Conservation (phyloP, 225 moss, liverwort and hornwort genomes). For the Antitrichia curtipendula region DNA sequence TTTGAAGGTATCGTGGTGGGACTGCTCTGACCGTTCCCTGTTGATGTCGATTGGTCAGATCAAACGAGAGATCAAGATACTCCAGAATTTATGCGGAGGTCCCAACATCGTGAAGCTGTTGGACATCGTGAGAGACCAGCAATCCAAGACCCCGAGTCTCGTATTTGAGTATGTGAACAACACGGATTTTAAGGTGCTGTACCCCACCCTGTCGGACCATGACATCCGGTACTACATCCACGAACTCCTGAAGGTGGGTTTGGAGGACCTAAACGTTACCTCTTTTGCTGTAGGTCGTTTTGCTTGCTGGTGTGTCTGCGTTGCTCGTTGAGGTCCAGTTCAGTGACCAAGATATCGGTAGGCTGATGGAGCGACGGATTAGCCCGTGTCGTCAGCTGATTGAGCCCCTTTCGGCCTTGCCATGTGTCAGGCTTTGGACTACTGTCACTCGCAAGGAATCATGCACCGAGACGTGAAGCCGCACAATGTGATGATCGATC, state of each 20-base stretch:
- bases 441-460: slow-evolving; percentile 93
- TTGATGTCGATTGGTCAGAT: slow-evolving; percentile 22
- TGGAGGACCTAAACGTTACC: neutral
- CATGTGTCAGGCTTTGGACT: slow-evolving; percentile 69
- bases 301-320: neutral
- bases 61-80: slow-evolving; percentile 85
- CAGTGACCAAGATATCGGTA: neutral
- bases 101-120: slow-evolving; percentile 94
- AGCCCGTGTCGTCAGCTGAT: neutral
- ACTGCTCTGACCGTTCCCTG: neutral
- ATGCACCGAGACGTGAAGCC: slow-evolving; percentile 98
- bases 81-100: slow-evolving; percentile 83
- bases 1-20: neutral
- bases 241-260: slow-evolving; percentile 80
- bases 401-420: neutral
- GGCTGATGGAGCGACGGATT: neutral
- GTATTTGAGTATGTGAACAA: slow-evolving; percentile 97
- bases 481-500: slow-evolving; percentile 97
- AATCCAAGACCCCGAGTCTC: slow-evolving; percentile 91
- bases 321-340: neutral
- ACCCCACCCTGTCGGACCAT: slow-evolving; percentile 87
- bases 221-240: slow-evolving; percentile 93
- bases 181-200: slow-evolving; percentile 89
- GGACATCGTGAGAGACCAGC: slow-evolving; percentile 91
- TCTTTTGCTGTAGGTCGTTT: neutral